Percentiles rank a stretch among this genome's conserved stretches.
phyloP scores from a whole-genome alignment of 805 yeast species.

The Metschnikowia matae region DNA sequence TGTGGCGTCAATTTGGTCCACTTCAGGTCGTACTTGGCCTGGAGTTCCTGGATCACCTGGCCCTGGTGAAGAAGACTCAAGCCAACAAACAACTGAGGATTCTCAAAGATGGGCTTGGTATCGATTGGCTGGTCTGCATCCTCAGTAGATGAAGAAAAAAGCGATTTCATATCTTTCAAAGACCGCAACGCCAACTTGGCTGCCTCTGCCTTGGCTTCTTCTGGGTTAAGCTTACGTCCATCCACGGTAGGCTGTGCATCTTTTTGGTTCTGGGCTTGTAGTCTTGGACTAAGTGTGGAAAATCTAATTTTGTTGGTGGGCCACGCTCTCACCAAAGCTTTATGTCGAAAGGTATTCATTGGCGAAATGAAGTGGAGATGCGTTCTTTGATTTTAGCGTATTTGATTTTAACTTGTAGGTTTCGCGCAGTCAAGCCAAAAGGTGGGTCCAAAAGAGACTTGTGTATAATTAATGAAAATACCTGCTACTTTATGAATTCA shows the following conservation, averaged over 20 bases:
- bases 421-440: neutral
- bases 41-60: conserved; percentile 51
- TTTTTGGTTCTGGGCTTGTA: neutral
- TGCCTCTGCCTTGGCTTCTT: conserved; percentile 27
- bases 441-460: neutral
- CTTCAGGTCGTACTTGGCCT: conserved; percentile 44
- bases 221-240: conserved; percentile 15
- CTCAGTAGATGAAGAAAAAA: conserved; percentile 39
- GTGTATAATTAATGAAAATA: neutral
- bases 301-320: neutral
- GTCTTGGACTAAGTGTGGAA: neutral
- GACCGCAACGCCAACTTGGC: conserved; percentile 38
- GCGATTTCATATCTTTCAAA: conserved; percentile 36
- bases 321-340: neutral
- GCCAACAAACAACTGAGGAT: conserved; percentile 32
- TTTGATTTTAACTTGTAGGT: neutral
- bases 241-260: conserved; percentile 4
- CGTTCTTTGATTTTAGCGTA: neutral
- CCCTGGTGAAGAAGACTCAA: conserved; percentile 51
- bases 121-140: conserved; percentile 46
- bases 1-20: conserved; percentile 52
- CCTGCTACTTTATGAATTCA: neutral
- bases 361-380: neutral
- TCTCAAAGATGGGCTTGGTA: conserved; percentile 36
- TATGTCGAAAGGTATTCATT: neutral